Conservation (phyloP, 805 yeast genomes). For the Sporopachydermia quercuum region DNA sequence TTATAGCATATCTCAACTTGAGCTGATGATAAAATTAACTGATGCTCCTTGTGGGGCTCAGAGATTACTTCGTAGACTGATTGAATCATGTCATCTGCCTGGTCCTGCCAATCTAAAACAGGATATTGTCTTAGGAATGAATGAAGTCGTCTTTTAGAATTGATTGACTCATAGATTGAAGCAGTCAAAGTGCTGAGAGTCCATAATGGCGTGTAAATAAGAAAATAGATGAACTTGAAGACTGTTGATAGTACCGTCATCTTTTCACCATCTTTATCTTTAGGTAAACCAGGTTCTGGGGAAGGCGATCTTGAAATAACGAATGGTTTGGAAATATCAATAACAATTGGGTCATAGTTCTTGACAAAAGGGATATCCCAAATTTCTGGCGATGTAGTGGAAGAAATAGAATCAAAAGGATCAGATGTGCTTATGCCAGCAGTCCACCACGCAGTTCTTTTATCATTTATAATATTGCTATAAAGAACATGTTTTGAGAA, state of each 20-base stretch:
- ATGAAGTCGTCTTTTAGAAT: constrained; percentile 25
- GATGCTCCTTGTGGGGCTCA: background rate
- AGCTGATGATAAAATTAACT: constrained; percentile 15
- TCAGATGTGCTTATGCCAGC: constrained; percentile 51
- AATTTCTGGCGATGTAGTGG: constrained; percentile 19
- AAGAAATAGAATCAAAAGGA: constrained; percentile 33
- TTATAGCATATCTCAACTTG: constrained; percentile 40
- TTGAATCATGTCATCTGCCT: constrained; percentile 50
- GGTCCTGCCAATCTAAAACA: constrained; percentile 25
- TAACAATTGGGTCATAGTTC: constrained; percentile 41
- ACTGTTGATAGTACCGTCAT: constrained; percentile 29
- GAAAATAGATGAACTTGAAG: constrained; percentile 36
- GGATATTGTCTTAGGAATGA: constrained; percentile 16
- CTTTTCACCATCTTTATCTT: constrained; percentile 2
- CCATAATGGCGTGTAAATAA: constrained; percentile 17
- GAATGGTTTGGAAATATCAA: constrained; percentile 35
- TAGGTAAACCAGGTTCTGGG: background rate
- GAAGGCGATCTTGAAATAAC: background rate
- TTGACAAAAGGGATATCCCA: constrained; percentile 27
- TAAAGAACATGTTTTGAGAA: constrained; percentile 46
- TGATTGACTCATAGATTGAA: constrained; percentile 24
- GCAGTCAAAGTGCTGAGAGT: constrained; percentile 10
- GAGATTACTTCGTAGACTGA: constrained; percentile 46
- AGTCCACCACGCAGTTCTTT: constrained; percentile 74
- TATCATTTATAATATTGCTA: constrained; percentile 68